Evolutionary conservation across 495 filamentous ascomycete species (phyloP), one percentile per base, ranked within the genome.

Genomic region (Xylaria longipes): DNA sequence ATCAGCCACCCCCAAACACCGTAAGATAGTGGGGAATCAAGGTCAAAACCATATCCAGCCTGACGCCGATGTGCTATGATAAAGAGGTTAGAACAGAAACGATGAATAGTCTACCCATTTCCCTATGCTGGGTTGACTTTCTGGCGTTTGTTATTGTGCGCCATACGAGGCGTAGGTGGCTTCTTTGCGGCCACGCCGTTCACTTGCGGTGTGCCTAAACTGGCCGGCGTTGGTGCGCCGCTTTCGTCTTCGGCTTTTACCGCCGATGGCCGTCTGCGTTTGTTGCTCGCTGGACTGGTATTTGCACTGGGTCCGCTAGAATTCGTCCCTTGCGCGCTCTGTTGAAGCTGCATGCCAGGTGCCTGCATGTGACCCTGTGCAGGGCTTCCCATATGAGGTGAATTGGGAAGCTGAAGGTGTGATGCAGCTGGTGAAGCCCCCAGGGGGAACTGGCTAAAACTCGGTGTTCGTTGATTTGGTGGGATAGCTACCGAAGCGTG

Each of bases 281-380:
- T 95, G 58, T 87, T 90, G 41, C 91, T 89, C 67, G 91, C 92
- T 12, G 94, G 94, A 65, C 94, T 97, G 4, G 94, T 95, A 77
- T 93, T 97, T 8, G 92, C 91, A 74, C 92, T 95, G 3, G 89
- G 89, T 1, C 87, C 91, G 71, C 90, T 90, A n/a, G 87, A 91
- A 70, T 84, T 87, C 43, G 87, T 88, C 37, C 91, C 90, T 74
- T 92, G 91, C 79, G 93, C 90, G 74, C 90, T 93, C 69, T 90
- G 91, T 72, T 92, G 91, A 25, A 88, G 81, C 41, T 89, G 85
- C 89, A 97, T 95, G 35, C 87, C 87, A 5, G 89, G 87, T 60
- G 88, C 88, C 71, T 87, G 87, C 82, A 89, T 87, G 68, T 86
- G 84, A 27, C 83, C 84, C n/a, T 85, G 84, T 4, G 87, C 87